phyloP scores from a whole-genome alignment of 2,329 filamentous ascomycete species.

The Blastomyces gilchristii region DNA sequence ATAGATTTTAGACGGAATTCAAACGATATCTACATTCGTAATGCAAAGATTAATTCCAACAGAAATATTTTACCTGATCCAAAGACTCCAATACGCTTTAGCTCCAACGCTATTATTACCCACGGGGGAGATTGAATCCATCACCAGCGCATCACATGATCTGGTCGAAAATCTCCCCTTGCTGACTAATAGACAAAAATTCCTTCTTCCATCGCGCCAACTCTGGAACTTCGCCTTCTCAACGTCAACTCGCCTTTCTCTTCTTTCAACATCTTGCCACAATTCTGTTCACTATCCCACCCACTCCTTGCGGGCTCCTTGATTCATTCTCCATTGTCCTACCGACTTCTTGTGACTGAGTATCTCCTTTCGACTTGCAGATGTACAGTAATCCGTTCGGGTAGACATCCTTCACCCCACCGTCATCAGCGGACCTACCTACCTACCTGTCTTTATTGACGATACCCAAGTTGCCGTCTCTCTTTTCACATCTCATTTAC shows the following conservation, averaged over 20 bases:
- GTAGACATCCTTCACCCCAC: neutral
- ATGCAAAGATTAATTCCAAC: too few species aligned
- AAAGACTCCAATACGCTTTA: too few species aligned
- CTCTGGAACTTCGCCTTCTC: neutral
- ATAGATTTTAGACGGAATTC: too few species aligned
- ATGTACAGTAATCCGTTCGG: conserved; percentile 2
- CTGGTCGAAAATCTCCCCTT: neutral
- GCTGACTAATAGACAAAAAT: neutral
- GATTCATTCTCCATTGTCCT: neutral
- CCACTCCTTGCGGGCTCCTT: neutral
- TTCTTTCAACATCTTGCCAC: neutral
- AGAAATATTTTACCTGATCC: too few species aligned
- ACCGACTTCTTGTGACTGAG: neutral
- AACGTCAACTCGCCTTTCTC: neutral
- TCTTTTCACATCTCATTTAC: neutral
- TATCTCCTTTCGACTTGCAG: neutral
- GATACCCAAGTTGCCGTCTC: neutral
- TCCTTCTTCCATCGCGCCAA: neutral
- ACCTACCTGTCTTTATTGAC: neutral
- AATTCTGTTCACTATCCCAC: neutral
- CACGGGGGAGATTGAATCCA: too few species aligned
- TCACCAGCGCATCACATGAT: too few species aligned
- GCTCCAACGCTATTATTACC: too few species aligned
- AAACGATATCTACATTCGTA: too few species aligned
- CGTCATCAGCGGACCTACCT: neutral